phyloP scores from a whole-genome alignment of 345 rosid genomes.

The Lepidium aucheri region DNA sequence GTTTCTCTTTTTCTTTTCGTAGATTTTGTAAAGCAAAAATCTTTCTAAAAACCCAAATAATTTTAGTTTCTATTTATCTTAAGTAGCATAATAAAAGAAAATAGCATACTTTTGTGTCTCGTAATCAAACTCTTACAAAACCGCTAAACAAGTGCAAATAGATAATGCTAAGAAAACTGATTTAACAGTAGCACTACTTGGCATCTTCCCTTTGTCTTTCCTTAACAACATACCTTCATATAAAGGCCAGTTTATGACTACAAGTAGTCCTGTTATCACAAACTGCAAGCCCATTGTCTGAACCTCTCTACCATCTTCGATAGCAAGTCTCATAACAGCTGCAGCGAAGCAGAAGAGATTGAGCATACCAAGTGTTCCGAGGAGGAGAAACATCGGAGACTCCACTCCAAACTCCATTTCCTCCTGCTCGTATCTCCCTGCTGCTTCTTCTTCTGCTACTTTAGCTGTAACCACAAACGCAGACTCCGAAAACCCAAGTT shows the following conservation, averaged over 20 bases:
- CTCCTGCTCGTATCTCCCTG: constrained; percentile 42
- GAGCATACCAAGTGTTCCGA: constrained; percentile 58
- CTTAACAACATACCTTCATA: constrained; percentile 51
- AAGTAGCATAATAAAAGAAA: background rate
- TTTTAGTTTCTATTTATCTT: background rate
- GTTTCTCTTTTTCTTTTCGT: background rate
- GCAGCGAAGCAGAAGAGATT: constrained; percentile 39
- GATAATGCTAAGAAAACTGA: constrained; percentile 33
- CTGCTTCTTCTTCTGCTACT: constrained; percentile 52
- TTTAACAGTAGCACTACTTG: constrained; percentile 32
- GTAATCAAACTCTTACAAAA: background rate
- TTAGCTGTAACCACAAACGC: constrained; percentile 58
- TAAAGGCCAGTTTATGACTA: constrained; percentile 53
- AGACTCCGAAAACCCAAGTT: constrained; percentile 38
- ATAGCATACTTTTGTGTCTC: background rate
- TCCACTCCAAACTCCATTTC: constrained; percentile 65
- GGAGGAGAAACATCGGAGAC: constrained; percentile 49
- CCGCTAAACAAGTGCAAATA: constrained; percentile 33
- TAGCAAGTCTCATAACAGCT: constrained; percentile 7
- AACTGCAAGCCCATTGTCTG: constrained; percentile 38
- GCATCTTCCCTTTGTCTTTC: constrained; percentile 62
- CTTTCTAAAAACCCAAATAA: background rate
- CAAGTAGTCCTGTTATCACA: constrained; percentile 40
- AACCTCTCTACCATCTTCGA: background rate
- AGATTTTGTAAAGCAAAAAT: constrained; percentile 22